Percentiles rank a stretch among this genome's conserved stretches.
Evolutionary conservation across 2,329 filamentous ascomycete genomes (phyloP).

Genomic region (Penicillium sp.): DNA sequence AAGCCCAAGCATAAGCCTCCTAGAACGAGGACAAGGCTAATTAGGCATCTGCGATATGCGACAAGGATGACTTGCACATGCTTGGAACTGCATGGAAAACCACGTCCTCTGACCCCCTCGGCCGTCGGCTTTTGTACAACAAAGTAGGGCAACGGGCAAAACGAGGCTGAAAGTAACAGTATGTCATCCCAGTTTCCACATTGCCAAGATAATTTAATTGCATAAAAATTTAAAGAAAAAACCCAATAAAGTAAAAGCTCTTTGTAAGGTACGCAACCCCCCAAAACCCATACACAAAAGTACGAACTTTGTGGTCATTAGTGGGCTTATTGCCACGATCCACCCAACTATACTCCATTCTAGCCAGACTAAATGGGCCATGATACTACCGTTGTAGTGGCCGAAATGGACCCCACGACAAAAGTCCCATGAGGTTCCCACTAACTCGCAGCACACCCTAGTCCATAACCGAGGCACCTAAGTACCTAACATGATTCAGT

Average conservation of each 20-base stretch:
- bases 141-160: slow-evolving; percentile 5
- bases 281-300: neutral
- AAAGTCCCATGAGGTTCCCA: slow-evolving; percentile 9
- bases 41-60: neutral
- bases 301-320: neutral
- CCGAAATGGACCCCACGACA: neutral
- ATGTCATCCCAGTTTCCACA: neutral
- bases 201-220: neutral
- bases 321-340: neutral
- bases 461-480: slow-evolving; percentile 7
- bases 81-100: neutral
- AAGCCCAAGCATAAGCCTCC: neutral
- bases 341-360: neutral
- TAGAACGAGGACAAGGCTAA: neutral
- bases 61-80: neutral
- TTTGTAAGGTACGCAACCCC: no score
- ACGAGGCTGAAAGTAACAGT: neutral
- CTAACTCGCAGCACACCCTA: slow-evolving; percentile 9
- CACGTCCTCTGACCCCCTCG: slow-evolving; percentile 6
- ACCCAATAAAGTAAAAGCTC: neutral
- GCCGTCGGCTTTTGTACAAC: slow-evolving; percentile 17
- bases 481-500: neutral
- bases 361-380: neutral
- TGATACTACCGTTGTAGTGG: neutral
- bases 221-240: neutral